Conservation (phyloP, 208 protist species). For the Acanthamoeba royreba region DNA sequence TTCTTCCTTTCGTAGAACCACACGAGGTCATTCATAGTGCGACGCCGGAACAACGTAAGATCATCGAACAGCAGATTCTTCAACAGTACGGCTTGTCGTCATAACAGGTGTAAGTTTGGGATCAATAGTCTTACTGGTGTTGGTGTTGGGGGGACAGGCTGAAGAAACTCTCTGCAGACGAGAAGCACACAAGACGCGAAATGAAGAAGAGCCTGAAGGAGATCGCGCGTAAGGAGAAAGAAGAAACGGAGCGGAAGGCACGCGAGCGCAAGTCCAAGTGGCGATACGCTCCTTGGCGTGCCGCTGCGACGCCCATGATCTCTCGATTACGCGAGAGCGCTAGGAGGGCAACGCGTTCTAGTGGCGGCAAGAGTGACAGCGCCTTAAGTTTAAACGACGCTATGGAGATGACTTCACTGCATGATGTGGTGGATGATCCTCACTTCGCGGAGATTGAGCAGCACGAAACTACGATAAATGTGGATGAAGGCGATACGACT, state of each 20-base stretch:
- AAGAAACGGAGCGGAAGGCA: background rate
- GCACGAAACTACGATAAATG: too few species aligned
- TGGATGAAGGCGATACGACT: too few species aligned
- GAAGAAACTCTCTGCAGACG: background rate
- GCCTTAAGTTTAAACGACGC: too few species aligned
- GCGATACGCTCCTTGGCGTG: background rate
- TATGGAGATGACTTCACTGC: too few species aligned
- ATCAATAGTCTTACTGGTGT: background rate
- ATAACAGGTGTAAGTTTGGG: background rate
- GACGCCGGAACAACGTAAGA: background rate
- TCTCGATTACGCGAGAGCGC: too few species aligned
- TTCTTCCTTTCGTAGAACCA: background rate
- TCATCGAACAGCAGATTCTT: conserved; percentile 22
- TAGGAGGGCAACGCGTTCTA: too few species aligned
- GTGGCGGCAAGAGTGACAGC: too few species aligned
- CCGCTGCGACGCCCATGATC: too few species aligned
- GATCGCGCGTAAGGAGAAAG: background rate
- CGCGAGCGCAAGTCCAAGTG: background rate
- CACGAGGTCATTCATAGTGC: background rate
- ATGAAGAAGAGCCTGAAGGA: background rate
- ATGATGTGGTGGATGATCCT: too few species aligned
- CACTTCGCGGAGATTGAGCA: too few species aligned
- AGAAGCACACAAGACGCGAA: background rate
- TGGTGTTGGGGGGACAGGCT: background rate
- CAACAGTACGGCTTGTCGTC: background rate